Evolutionary conservation across 345 rosid genomes (phyloP), one percentile per base, ranked within the genome.

Genomic region (Odontarrhena argentea): DNA sequence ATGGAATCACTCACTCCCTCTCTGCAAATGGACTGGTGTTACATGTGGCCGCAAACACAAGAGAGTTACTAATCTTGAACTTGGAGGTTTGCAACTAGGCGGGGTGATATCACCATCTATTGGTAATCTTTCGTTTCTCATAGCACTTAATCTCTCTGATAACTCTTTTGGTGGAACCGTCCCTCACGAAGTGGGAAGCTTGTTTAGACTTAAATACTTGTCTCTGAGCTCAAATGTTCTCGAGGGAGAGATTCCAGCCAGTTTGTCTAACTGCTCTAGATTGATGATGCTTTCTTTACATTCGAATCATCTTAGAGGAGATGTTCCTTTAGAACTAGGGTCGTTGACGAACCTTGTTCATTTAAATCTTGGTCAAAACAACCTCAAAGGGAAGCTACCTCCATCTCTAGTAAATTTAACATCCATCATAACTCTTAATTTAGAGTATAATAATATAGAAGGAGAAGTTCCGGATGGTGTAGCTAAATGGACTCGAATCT

Each of bases 21-120:
- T 73, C 1, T 77, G 80, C 32, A 10, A 53, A 0, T 77, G 77
- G 80, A 37, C 7, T 11, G 75, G 80, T 1, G 64, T 77, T 8
- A 68, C 55, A 3, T 77, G 77, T 57, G 15, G 68, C 12, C 55
- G 4, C 38, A 37, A 7, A 5, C 50, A 59, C 61, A 37, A 22
- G 3, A 18, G 61, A 37, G 61, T 55, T 10, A 55, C 61, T 6
- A 0, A 4, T 42, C 0, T 59, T 11, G 50, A 59, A 11, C 63
- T 59, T 0, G 8, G 5, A 42, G 37, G 25, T 1, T 13, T 59
- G 37, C 48, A 59, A 9, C 13, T 59, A 1, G 48, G 52, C 14
- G 44, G 67, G 2, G 26, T 45, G 28, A 9, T 62, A 43, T 62
- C 67, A 10, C 55, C 44, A 34, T 45, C 44, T 37, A 47, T 47